A percentile compares a stretch with the other conserved stretches of the same genome.
phyloP scores from a whole-genome alignment of 352 stramenopile genomes.

The Phytophthora litchii region DNA sequence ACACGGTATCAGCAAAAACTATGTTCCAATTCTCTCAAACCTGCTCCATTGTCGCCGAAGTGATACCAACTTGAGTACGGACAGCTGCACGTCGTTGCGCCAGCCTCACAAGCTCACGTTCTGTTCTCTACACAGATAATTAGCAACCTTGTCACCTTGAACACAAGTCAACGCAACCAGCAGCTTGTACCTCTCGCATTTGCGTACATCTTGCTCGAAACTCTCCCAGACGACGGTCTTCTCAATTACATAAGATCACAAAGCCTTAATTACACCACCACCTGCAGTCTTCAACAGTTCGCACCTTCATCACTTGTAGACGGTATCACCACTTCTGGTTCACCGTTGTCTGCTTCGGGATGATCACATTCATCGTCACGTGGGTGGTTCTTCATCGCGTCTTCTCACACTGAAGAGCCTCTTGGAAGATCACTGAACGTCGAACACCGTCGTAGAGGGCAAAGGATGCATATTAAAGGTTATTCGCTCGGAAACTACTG shows the following conservation, averaged over 20 bases:
- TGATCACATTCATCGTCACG: slow-evolving; percentile 13
- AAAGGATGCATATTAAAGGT: slow-evolving; percentile 36
- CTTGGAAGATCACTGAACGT: slow-evolving; percentile 1
- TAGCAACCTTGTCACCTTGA: not conserved
- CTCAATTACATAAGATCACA: not conserved
- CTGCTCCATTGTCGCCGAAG: slow-evolving; percentile 35
- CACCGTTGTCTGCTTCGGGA: slow-evolving; percentile 11
- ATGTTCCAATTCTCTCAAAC: slow-evolving; percentile 4
- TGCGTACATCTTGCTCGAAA: slow-evolving; percentile 33
- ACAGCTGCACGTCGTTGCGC: slow-evolving; percentile 22
- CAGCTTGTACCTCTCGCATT: slow-evolving; percentile 25
- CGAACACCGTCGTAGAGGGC: slow-evolving; percentile 2
- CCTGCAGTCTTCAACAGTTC: not conserved
- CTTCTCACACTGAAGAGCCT: slow-evolving; percentile 15
- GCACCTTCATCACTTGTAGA: slow-evolving; percentile 17
- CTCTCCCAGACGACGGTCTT: slow-evolving; percentile 22
- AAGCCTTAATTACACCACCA: not conserved
- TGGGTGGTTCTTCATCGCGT: slow-evolving; percentile 33
- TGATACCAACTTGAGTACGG: slow-evolving; percentile 34
- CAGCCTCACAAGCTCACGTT: slow-evolving; percentile 34
- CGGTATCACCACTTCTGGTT: not conserved
- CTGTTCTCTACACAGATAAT: slow-evolving; percentile 17
- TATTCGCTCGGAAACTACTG: slow-evolving; percentile 32
- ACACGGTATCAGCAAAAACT: not conserved
- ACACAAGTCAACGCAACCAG: not conserved